Base-by-base conservation (phyloP, 352 stramenopile species). In the Discostella stelligera region DNA sequence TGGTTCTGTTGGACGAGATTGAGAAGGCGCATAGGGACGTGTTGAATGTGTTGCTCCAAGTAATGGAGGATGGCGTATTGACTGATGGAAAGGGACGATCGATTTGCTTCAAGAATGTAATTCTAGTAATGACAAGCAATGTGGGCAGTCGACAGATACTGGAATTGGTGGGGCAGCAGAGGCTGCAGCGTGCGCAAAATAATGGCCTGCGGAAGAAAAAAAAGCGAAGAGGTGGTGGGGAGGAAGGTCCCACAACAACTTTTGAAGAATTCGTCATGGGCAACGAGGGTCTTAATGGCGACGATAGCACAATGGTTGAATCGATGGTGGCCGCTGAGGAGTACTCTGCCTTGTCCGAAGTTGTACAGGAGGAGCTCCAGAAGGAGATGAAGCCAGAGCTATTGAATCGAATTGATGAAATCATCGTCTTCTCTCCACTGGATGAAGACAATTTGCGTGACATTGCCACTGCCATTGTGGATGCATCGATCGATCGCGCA, bases 111-210 rank as follows among this genome's bases (percentile, higher is more conserved):
- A 95, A 97, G 62, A 98, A 99, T 82, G 95, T 90, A 0, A 96
- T 99, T 18, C 93, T 99, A 56, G 98, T 99, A 56, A 96, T 98
- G 77, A 99, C 97, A n/a, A 97, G 91, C 25, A 99, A 99, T 77
- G 77, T 99, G 41, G 97, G 97, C 58, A 98, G 93, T 60, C 88
- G 95, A 16, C 89, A 94, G 53, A 96, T 95, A 72, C 54, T 91
- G 13, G 79, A 91, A 52, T 58, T 93, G 37, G 72, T 74, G 0
- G 60, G 68, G 11, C 63, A 74, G 23, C 63, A 79, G 54, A 68
- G 48, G 41, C 9, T 80, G 16, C 61, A 74, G 18, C 59, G 55
- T 44, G 53, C 52, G 18, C 74, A 58, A 58, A 73, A 58, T 67
- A 68, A 16, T 11, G 50, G 49, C 30, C 25, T n/a, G 14, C n/a